A percentile compares a stretch with the other conserved stretches of the same genome.
These are phyloP conservation scores for Suillus brevipes DNA, from an alignment of 768 basidiomycete genomes.

Conservation along the genomic window DNA sequence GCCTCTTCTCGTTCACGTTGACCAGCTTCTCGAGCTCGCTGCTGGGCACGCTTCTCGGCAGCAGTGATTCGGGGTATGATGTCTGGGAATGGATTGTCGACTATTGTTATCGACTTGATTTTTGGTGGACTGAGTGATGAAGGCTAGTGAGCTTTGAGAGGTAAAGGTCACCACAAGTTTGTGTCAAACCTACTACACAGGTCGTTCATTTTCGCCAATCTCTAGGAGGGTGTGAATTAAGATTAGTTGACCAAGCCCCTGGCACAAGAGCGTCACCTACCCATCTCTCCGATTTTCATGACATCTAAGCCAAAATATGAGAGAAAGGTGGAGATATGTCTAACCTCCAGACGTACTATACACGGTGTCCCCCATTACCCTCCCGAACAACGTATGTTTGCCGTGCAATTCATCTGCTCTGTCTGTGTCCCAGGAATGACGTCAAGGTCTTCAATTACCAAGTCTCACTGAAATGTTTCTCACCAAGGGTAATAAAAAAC, in stretches of 20 bases:
- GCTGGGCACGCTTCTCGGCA: slow-evolving; percentile 84
- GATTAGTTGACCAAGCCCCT: neutral
- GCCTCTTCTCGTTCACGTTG: slow-evolving; percentile 80
- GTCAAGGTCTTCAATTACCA: slow-evolving; percentile 2
- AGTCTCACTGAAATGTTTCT: slow-evolving; percentile 10
- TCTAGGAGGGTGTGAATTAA: slow-evolving; percentile 41
- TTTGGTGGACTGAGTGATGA: slow-evolving; percentile 71
- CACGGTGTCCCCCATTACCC: slow-evolving; percentile 82
- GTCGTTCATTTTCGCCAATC: slow-evolving; percentile 70
- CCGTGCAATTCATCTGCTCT: slow-evolving; percentile 91
- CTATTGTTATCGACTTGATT: slow-evolving; percentile 79
- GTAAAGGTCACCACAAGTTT: neutral
- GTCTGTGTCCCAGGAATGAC: slow-evolving; percentile 44
- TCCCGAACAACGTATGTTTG: slow-evolving; percentile 94
- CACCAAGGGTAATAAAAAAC: slow-evolving; percentile 92
- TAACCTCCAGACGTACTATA: slow-evolving; percentile 62
- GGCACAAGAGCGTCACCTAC: slow-evolving; percentile 40
- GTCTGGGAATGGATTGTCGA: slow-evolving; percentile 94
- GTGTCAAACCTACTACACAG: slow-evolving; percentile 65
- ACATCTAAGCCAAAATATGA: slow-evolving; percentile 56
- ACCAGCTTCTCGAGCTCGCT: slow-evolving; percentile 72
- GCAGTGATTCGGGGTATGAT: slow-evolving; percentile 97
- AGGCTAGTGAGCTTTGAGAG: slow-evolving; percentile 10
- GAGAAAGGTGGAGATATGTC: neutral
- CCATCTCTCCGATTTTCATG: slow-evolving; percentile 87